A percentile compares a stretch with the other conserved stretches of the same genome.
Conservation (phyloP, 2,329 filamentous ascomycete genomes). For the Chaetomium sp. region DNA sequence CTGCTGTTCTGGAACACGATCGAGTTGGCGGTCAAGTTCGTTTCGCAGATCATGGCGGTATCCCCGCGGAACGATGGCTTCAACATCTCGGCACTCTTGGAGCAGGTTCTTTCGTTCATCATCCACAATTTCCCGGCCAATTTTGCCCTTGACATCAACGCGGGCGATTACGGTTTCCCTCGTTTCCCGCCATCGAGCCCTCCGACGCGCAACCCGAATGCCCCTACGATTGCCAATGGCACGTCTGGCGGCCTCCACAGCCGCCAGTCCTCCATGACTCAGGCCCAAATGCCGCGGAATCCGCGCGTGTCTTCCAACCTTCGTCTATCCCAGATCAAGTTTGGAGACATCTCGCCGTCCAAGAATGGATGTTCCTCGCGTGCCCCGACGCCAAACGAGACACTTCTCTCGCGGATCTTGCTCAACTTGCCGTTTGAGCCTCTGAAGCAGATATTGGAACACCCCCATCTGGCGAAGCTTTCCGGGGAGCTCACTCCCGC, state of each 20-base stretch:
- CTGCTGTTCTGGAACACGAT: conserved; percentile 39
- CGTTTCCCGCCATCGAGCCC: conserved; percentile 33
- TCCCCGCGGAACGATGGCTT: conserved; percentile 41
- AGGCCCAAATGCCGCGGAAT: conserved; percentile 25
- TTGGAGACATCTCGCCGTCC: conserved; percentile 37
- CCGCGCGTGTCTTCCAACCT: conserved; percentile 33
- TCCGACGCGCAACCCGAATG: conserved; percentile 14
- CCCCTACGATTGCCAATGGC: conserved; percentile 29
- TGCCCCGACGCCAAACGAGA: conserved; percentile 42
- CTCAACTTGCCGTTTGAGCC: conserved; percentile 70
- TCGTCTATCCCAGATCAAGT: conserved; percentile 37
- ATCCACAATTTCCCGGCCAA: conserved; percentile 52
- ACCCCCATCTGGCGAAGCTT: conserved; percentile 54
- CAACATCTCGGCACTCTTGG: conserved; percentile 48
- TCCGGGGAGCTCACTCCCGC: conserved; percentile 54
- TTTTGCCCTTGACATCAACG: conserved; percentile 55
- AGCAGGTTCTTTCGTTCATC: conserved; percentile 52
- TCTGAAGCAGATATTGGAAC: conserved; percentile 67
- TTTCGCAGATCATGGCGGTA: conserved; percentile 38
- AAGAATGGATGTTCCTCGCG: conserved; percentile 38
- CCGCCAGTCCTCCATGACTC: conserved; percentile 27
- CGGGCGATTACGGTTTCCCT: conserved; percentile 37
- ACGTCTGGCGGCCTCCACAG: conserved; percentile 27
- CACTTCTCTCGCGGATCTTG: conserved; percentile 65
- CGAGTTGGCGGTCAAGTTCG: conserved; percentile 35